A percentile compares a stretch with the other conserved stretches of the same genome.
phyloP scores from a whole-genome alignment of 2,329 filamentous ascomycete genomes.

The Leptographium procerum region DNA sequence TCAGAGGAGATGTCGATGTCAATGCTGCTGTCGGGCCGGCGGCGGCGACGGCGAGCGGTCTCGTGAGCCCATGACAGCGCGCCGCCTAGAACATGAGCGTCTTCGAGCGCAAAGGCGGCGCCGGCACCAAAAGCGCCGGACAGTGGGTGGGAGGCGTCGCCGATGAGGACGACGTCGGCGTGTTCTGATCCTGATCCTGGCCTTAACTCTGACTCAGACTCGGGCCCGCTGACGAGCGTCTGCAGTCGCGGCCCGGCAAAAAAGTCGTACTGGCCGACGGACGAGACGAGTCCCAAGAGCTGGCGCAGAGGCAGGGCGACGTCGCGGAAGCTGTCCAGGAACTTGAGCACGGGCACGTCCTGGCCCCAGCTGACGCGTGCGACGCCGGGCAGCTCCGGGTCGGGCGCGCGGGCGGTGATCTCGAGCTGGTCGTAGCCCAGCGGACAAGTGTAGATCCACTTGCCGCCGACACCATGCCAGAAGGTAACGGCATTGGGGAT shows the following conservation, averaged over 20 bases:
- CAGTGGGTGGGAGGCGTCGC: constrained; percentile 41
- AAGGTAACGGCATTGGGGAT: constrained; percentile 3
- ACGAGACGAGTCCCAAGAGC: constrained; percentile 14
- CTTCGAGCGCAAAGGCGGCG: constrained; percentile 6
- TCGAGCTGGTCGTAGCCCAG: constrained; percentile 21
- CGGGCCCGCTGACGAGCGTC: constrained; percentile 5
- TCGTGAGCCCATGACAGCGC: constrained; percentile 2
- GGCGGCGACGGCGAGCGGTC: too few species aligned
- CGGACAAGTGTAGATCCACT: constrained; percentile 21
- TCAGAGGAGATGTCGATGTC: too few species aligned
- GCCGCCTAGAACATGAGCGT: not conserved
- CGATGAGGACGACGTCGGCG: constrained; percentile 34
- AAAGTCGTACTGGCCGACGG: constrained; percentile 4
- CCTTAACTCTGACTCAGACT: too few species aligned
- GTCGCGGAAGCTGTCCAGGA: constrained; percentile 15
- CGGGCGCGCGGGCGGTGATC: constrained; percentile 5
- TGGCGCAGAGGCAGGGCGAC: constrained; percentile 19
- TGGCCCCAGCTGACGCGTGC: constrained; percentile 19
- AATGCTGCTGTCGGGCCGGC: too few species aligned
- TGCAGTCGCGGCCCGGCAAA: constrained; percentile 6
- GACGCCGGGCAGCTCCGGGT: constrained; percentile 6
- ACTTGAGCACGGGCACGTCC: constrained; percentile 4
- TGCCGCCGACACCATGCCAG: constrained; percentile 8
- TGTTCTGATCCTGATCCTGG: not conserved
- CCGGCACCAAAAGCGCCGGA: constrained; percentile 6